Base-by-base conservation (phyloP, 2,329 filamentous ascomycete genomes). In the Diaporthe capsici region DNA sequence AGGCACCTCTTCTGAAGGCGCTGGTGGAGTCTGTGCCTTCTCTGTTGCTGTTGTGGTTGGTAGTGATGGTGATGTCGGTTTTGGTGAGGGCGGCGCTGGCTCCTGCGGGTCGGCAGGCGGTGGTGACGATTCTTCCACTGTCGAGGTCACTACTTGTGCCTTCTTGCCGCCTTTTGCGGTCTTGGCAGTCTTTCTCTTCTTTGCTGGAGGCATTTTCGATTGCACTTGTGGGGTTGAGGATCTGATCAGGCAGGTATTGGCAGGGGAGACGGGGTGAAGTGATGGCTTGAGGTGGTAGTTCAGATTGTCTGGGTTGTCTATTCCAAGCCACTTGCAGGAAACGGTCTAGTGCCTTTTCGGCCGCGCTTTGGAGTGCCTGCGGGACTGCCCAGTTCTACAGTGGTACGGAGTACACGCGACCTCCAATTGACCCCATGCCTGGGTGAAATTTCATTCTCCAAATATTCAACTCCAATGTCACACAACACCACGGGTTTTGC, bases 111-210 rank as follows among this genome's bases (percentile, higher is more conserved):
- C 71, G 17, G 76, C 71, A 51, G 70, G 58, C 28, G 77, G 63
- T 65, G 78, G 73, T 5, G 75, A 74, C 28, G 76, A 74, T 42
- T 65, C 72, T 39, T 77, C 61, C 31, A 68, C 49, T 20, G 49
- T 71, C 42, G 73, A 58, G 13, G 76, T 77, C 15, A 71, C 73
- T 51, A 77, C 76, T 17, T 71, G 49, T 28, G 37, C 58, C 37
- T 73, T 73, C 49, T 78, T 73, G 25, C 68, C 55, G 61, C 61
- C 60, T 31, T 25, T 71, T 47, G 76, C 72, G 47, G 79, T 78
- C 13, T 75, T 73, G 12, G 76, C 76, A 0, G 79, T 81, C 78
- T 80, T 83, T 79, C 81, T 81, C 78, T 81, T 83, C 72, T 81
- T 82, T 44, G 81, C 77, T 39, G 81, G 80, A 20, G 81, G 79